Percentiles rank a stretch among this genome's conserved stretches.
Conservation (phyloP, 1,284 basidiomycete genomes). For the Boletus sp. region DNA sequence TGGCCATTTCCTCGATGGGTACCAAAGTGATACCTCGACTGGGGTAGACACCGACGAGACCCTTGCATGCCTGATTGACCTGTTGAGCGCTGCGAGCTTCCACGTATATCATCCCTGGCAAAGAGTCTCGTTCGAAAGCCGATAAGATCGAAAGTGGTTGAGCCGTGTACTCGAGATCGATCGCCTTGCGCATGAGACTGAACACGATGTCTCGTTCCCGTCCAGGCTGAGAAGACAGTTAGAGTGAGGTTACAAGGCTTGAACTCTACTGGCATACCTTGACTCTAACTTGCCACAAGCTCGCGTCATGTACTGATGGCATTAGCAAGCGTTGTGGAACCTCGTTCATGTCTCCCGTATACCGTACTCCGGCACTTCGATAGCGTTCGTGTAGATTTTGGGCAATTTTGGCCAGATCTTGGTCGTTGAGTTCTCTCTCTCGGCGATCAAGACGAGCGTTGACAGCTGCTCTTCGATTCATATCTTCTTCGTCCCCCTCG, state of each 20-base stretch:
- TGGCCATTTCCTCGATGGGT: constrained; percentile 98
- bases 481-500: constrained; percentile 70
- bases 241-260: constrained; percentile 1
- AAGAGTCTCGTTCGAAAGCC: constrained; percentile 92
- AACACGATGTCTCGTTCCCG: constrained; percentile 91
- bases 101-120: constrained; percentile 94
- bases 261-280: constrained; percentile 52
- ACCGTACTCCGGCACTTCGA: constrained; percentile 63
- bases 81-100: constrained; percentile 88
- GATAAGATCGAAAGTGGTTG: constrained; percentile 84
- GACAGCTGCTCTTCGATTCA: constrained; percentile 55
- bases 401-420: constrained; percentile 85
- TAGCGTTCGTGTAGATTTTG: constrained; percentile 83
- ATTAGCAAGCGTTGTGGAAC: constrained; percentile 91
- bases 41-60: constrained; percentile 89
- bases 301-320: constrained; percentile 95
- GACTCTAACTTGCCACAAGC: constrained; percentile 92
- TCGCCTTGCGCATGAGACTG: constrained; percentile 90
- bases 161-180: constrained; percentile 74
- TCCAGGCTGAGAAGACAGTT: constrained; percentile 56
- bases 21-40: constrained; percentile 82
- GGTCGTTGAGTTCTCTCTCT: constrained; percentile 75
- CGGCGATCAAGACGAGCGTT: constrained; percentile 79
- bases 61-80: constrained; percentile 82
- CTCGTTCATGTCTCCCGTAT: constrained; percentile 88